These are phyloP conservation scores for Camellia sinensis DNA, from an alignment of 148 eudicot genomes.

Conservation along the genomic window DNA sequence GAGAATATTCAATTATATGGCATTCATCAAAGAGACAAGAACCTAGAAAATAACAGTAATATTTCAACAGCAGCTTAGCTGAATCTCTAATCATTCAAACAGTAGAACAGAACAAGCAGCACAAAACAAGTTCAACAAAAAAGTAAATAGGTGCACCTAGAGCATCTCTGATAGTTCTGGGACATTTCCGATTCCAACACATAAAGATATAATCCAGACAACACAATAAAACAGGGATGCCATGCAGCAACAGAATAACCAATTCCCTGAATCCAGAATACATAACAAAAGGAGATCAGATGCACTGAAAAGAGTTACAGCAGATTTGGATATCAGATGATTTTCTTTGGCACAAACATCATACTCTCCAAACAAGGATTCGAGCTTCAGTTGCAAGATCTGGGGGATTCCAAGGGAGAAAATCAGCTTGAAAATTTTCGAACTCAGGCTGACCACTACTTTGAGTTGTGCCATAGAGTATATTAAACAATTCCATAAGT, in stretches of 20 bases:
- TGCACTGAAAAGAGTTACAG: constrained; percentile 6
- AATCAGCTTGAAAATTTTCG: constrained; percentile 47
- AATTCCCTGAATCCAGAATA: constrained; percentile 63
- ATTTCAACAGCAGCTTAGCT: not conserved
- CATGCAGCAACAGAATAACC: constrained; percentile 95
- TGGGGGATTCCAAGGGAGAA: constrained; percentile 78
- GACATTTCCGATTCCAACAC: constrained; percentile 70
- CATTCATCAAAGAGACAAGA: not conserved
- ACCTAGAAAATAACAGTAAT: not conserved
- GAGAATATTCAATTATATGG: not conserved
- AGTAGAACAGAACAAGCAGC: not conserved
- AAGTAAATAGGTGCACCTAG: constrained; percentile 45
- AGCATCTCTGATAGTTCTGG: constrained; percentile 61
- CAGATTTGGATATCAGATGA: constrained; percentile 6
- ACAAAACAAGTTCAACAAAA: constrained; percentile 6
- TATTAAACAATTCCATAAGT: constrained; percentile 66
- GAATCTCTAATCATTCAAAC: not conserved
- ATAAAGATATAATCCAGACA: constrained; percentile 81
- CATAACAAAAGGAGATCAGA: not conserved
- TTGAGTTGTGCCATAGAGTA: constrained; percentile 50
- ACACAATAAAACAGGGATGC: constrained; percentile 81
- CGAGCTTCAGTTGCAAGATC: constrained; percentile 81
- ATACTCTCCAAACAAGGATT: constrained; percentile 86
- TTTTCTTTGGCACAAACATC: not conserved
- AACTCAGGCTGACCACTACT: constrained; percentile 40